These are phyloP conservation scores for Colletotrichum cordylinicola DNA, from an alignment of 2,329 filamentous ascomycete species.

Conservation along the genomic window DNA sequence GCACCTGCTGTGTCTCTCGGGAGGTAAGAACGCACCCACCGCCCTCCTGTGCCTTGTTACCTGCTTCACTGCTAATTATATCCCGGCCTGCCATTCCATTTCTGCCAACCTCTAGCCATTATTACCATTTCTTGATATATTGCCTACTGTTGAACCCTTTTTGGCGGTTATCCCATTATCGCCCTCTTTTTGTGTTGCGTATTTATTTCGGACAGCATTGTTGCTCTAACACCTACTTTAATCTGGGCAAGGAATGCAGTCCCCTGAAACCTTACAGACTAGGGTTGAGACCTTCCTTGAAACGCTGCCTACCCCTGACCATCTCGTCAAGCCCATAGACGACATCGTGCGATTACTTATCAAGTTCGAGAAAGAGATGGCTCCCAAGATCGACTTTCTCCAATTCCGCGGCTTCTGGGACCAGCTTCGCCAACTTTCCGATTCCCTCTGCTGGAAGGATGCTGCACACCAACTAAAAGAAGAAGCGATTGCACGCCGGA, in stretches of 20 bases:
- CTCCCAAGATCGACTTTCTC: neutral
- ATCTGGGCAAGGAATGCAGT: neutral
- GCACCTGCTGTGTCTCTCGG: neutral
- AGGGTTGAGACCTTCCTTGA: neutral
- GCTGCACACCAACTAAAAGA: neutral
- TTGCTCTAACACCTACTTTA: neutral
- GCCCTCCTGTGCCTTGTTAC: neutral
- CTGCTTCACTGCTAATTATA: neutral
- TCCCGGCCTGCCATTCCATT: neutral
- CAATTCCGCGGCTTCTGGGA: neutral
- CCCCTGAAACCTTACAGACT: fast-evolving
- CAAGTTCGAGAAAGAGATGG: neutral
- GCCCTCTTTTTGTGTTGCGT: neutral
- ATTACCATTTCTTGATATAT: neutral
- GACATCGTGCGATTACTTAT: neutral
- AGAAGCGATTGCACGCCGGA: neutral
- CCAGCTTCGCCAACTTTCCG: neutral
- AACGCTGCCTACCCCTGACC: fast-evolving
- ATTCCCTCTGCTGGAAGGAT: neutral
- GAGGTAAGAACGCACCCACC: neutral
- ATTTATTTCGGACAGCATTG: neutral
- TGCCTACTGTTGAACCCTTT: neutral
- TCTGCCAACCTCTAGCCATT: neutral
- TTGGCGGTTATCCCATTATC: neutral
- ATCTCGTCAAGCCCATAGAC: neutral